A percentile compares a stretch with the other conserved stretches of the same genome.
Conservation (phyloP, 495 filamentous ascomycete species). For the Penicillium macrosclerotiorum region DNA sequence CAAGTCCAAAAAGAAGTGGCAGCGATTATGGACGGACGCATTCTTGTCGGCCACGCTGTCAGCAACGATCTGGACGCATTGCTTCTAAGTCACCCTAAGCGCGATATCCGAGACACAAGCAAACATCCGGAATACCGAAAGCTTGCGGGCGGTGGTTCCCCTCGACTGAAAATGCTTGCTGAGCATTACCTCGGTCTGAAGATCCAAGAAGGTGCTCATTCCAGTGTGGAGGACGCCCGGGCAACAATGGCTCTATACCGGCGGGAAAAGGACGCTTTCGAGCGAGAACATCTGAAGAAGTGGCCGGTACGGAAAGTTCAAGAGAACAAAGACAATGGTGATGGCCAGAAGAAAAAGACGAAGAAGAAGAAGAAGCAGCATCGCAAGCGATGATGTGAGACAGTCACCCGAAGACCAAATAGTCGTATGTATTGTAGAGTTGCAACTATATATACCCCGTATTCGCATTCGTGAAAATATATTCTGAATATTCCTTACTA, state of each 20-base stretch:
- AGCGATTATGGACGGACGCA: conserved; percentile 64
- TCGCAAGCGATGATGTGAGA: conserved; percentile 44
- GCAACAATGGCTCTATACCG: conserved; percentile 86
- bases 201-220: conserved; percentile 76
- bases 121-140: conserved; percentile 69
- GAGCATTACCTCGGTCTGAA: conserved; percentile 75
- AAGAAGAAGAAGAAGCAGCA: conserved; percentile 54
- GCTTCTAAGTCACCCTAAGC: conserved; percentile 68
- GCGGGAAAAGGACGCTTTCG: conserved; percentile 76
- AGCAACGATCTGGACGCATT: conserved; percentile 80
- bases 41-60: conserved; percentile 89
- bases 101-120: conserved; percentile 81
- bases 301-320: conserved; percentile 50
- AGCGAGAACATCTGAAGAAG: conserved; percentile 68
- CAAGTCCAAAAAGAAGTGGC: conserved; percentile 72
- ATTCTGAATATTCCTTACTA: neutral
- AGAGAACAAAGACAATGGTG: conserved; percentile 35
- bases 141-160: conserved; percentile 73
- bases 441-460: conserved; percentile 31
- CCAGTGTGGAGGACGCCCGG: conserved; percentile 82
- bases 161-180: conserved; percentile 71
- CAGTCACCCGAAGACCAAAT: too few species aligned
- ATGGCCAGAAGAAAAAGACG: conserved; percentile 45
- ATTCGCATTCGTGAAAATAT: conserved; percentile 15
- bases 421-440: conserved; percentile 15